Percentiles rank a stretch among this genome's conserved stretches.
Evolutionary conservation across 192 early-diverging fungal species (phyloP).

Genomic region (Rhizoclosmatium globosum): DNA sequence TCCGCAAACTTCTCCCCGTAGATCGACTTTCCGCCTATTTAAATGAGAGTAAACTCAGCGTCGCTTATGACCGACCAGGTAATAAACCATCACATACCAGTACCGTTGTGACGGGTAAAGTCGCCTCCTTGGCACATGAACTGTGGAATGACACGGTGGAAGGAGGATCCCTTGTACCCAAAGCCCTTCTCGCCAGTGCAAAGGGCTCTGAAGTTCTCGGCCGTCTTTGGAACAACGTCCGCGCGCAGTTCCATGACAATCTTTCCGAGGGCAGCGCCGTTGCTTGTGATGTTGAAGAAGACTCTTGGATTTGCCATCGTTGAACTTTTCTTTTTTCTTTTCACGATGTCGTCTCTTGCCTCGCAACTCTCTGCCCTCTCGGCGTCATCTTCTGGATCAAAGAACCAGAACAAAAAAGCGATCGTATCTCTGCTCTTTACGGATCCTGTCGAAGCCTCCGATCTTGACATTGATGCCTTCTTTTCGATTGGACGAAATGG

Average conservation of each 20-base stretch:
- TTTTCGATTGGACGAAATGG: conserved; percentile 84
- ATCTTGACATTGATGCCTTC: conserved; percentile 87
- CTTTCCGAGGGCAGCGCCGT: conserved; percentile 56
- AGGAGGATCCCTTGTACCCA: conserved; percentile 75
- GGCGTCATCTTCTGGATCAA: neutral
- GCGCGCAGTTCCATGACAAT: conserved; percentile 60
- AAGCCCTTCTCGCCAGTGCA: conserved; percentile 75
- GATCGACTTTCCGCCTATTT: conserved; percentile 74
- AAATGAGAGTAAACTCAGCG: neutral
- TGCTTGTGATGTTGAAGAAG: conserved; percentile 72
- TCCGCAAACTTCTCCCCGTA: conserved; percentile 86
- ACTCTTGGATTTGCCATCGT: conserved; percentile 55
- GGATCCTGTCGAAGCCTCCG: conserved; percentile 79
- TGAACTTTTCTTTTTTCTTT: conserved; percentile 1
- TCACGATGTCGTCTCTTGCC: neutral
- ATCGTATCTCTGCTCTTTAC: conserved; percentile 13
- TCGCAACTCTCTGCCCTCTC: neutral
- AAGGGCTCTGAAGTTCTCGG: conserved; percentile 80
- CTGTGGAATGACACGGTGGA: conserved; percentile 87
- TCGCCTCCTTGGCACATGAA: conserved; percentile 73
- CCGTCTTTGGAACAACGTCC: conserved; percentile 78
- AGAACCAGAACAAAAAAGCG: conserved; percentile 4
- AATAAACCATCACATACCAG: conserved; percentile 46
- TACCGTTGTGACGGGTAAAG: conserved; percentile 81
- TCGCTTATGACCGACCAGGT: neutral